Base-by-base conservation (phyloP, 2,329 filamentous ascomycete genomes). In the Alternaria ethzedia region DNA sequence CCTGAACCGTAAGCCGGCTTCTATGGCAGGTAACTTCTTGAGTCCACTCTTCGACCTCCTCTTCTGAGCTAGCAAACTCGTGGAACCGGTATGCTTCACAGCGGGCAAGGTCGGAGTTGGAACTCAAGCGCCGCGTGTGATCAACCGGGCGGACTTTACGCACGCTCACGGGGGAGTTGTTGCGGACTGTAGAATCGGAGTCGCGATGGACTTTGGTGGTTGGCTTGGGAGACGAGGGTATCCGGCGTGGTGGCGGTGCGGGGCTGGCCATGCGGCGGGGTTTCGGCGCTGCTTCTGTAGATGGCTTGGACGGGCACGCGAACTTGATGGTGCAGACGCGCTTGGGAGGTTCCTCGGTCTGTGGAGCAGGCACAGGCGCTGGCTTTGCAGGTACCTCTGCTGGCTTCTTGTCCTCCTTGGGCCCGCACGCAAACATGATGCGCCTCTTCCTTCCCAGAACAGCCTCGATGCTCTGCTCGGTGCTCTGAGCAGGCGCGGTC, bases 11-110 rank as follows among this genome's bases (percentile, higher is more conserved):
- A 43, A 99, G 85, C 74, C 92, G 93, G 54, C 86, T 86, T 59
- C 86, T 86, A 68, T 89, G 84, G 30, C 87, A 86, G 8, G 86
- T 85, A 32, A 87, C 84, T 72, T 92, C 90, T 59, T 91, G 89
- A 28, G 96, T 92, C 96, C 96, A 99, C 72, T 97, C 94, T 61
- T 97, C 94, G 65, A 96, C 91, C 62, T 93, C 89, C 44, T 91
- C 92, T 63, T 92, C 88, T 54, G 92, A 94, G 76, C 91, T 94
- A 46, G 93, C 95, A 78, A 98, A 98, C 74, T 97, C 95, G 78
- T 97, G 93, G 76, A 97, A 98, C 52, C 84, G 81, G 47, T 81
- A 82, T n/a, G 84, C 83, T 72, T 85, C 83, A 83, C 88, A 76
- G 82, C 89, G 78, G 61, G 80, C 80, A 43, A 83, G 75, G 54